phyloP scores from a whole-genome alignment of 441 rosid species.

The Viola pubescens region DNA sequence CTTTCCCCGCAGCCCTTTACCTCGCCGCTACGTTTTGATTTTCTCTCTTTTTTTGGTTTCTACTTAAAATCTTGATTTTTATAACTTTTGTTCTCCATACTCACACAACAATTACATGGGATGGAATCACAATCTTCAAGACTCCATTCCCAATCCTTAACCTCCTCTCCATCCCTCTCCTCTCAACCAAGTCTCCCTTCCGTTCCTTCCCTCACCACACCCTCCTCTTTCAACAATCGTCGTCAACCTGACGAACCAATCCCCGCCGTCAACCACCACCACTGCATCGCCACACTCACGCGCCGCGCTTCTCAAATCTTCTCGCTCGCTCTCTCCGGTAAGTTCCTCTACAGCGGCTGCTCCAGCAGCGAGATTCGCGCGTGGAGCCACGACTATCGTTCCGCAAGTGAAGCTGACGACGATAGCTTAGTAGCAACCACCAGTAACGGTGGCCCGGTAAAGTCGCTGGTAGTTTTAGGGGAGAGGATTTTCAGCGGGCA shows the following conservation, averaged over 20 bases:
- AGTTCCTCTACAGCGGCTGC: conserved; percentile 40
- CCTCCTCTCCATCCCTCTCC: conserved; percentile 28
- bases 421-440: conserved; percentile 16
- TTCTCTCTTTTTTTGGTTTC: no score
- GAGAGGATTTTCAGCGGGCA: conserved; percentile 58
- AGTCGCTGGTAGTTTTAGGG: conserved; percentile 36
- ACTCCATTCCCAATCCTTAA: conserved; percentile 23
- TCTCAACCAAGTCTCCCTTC: conserved; percentile 48
- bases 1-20: no score
- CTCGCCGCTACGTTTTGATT: no score
- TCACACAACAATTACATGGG: neutral
- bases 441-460: conserved; percentile 38
- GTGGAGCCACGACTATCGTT: conserved; percentile 30
- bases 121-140: conserved; percentile 14
- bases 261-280: conserved; percentile 16
- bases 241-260: neutral
- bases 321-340: conserved; percentile 40
- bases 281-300: conserved; percentile 40
- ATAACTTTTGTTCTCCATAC: no score
- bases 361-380: conserved; percentile 42
- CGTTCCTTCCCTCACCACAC: conserved; percentile 34
- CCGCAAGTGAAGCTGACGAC: neutral
- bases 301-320: conserved; percentile 42
- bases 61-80: no score
- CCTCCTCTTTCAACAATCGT: neutral